Conservation (phyloP, 2,329 filamentous ascomycete genomes). For the Aspergillus quadrilineatus region DNA sequence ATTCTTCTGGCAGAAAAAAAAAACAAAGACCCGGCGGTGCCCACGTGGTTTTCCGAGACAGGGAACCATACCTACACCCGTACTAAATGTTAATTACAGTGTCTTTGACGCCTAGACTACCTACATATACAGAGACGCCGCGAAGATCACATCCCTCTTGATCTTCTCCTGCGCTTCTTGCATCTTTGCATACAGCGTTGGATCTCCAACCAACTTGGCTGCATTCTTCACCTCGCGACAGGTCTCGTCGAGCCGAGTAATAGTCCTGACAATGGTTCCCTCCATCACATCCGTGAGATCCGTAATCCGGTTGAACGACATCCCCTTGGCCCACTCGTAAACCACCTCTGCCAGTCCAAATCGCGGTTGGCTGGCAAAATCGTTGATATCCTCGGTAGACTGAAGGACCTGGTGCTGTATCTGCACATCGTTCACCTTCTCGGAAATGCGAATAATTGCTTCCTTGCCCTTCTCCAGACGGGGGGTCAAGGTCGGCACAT, state of each 20-base stretch:
- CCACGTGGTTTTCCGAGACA: conserved; percentile 16
- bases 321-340: conserved; percentile 96
- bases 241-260: conserved; percentile 90
- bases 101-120: no score
- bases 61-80: not conserved
- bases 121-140: conserved; percentile 83
- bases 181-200: conserved; percentile 93
- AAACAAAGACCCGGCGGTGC: conserved; percentile 4
- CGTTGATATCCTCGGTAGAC: conserved; percentile 83
- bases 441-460: conserved; percentile 83
- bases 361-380: conserved; percentile 80
- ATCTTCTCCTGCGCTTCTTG: conserved; percentile 96
- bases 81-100: no score
- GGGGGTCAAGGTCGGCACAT: conserved; percentile 74
- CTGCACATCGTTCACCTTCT: conserved; percentile 89
- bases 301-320: conserved; percentile 98
- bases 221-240: conserved; percentile 98
- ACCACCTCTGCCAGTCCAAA: conserved; percentile 97
- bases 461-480: conserved; percentile 78
- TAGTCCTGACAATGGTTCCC: conserved; percentile 93
- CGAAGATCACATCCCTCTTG: conserved; percentile 89
- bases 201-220: conserved; percentile 91
- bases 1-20: conserved; percentile 17
- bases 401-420: conserved; percentile 89
- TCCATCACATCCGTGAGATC: conserved; percentile 94